A percentile compares a stretch with the other conserved stretches of the same genome.
Conservation (phyloP, 768 basidiomycete genomes). For the Phylloporus rhodoxanthus region DNA sequence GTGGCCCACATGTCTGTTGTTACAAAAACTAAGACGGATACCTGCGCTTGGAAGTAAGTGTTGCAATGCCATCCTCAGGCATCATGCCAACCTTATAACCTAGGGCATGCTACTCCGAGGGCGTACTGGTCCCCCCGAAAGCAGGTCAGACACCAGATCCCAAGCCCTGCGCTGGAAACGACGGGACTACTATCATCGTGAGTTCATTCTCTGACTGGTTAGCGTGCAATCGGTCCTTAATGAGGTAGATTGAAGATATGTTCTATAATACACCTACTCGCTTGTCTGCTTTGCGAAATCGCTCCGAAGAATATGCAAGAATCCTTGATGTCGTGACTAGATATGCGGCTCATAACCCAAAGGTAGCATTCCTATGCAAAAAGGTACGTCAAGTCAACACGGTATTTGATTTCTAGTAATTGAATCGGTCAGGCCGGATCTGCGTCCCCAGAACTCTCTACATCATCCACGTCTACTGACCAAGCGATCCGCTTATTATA, state of each 20-base stretch:
- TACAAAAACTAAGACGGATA: constrained; percentile 81
- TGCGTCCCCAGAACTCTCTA: constrained; percentile 72
- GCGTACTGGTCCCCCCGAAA: constrained; percentile 62
- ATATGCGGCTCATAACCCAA: constrained; percentile 92
- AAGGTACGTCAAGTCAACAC: constrained; percentile 49
- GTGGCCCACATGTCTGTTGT: constrained; percentile 83
- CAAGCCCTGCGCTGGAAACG: constrained; percentile 88
- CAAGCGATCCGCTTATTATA: constrained; percentile 79
- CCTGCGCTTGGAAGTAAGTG: constrained; percentile 90
- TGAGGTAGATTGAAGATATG: constrained; percentile 79
- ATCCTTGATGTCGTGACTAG: constrained; percentile 89
- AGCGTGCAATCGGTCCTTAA: not conserved
- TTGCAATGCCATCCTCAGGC: not conserved
- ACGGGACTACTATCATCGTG: constrained; percentile 87
- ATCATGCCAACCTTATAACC: constrained; percentile 4
- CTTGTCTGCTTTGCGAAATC: constrained; percentile 73
- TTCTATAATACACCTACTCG: constrained; percentile 93
- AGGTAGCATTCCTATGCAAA: constrained; percentile 83
- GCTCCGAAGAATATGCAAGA: constrained; percentile 86
- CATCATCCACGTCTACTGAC: constrained; percentile 57
- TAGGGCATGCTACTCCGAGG: constrained; percentile 82
- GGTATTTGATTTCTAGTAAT: not conserved
- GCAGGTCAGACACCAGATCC: constrained; percentile 70
- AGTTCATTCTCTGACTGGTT: constrained; percentile 16
- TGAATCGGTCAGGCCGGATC: constrained; percentile 54